Evolutionary conservation across 148 eudicot species (phyloP), one percentile per base, ranked within the genome.

Genomic region (Polygonum maritimum): DNA sequence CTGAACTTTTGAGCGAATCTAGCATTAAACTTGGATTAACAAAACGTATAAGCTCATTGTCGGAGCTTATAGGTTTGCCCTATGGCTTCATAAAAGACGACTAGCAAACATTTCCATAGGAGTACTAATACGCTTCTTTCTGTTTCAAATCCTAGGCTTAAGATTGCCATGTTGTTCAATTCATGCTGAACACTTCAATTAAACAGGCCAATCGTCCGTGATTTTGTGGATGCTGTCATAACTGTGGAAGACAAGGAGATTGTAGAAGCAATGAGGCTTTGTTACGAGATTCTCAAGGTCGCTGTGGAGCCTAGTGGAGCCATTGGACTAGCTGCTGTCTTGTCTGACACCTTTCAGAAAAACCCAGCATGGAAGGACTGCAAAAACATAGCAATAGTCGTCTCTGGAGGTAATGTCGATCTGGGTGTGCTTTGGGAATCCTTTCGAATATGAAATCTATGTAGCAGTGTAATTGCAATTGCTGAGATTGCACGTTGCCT

Each of bases 221-320:
- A 95, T 84, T 80, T 88, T 38, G 98, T 95, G 70, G 98, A 95
- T 52, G 97, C 78, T 2, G 47, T 95, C 51, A 88, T 95, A 63
- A 79, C 79, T 2, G 99, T 95, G 78, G 96, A 92, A 35, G 99
- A 95, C 78, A 83, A 80, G 48, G 96, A 91, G 80, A 95, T 95
- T 69, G 55, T 92, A 70, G 80, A 89, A 78, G 99, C 99, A 12
- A 90, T 83, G 94, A 86, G 79, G 81, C 90, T 86, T 40, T 92
- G 96, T 78, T 95, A 92, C 63, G 91, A 95, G 80, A 87, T 95
- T 83, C 80, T 95, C 75, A 95, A 95, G 87, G 87, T 95, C 44
- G 96, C 89, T 5, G 92, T 95, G 4, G 99, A 95, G 71, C 99
- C 97, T 31, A 92, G 99, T 78, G 97, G 94, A 84, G 97, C 97